A percentile compares a stretch with the other conserved stretches of the same genome.
phyloP scores from a whole-genome alignment of 257 asterid species.

The Handroanthus guayacan region DNA sequence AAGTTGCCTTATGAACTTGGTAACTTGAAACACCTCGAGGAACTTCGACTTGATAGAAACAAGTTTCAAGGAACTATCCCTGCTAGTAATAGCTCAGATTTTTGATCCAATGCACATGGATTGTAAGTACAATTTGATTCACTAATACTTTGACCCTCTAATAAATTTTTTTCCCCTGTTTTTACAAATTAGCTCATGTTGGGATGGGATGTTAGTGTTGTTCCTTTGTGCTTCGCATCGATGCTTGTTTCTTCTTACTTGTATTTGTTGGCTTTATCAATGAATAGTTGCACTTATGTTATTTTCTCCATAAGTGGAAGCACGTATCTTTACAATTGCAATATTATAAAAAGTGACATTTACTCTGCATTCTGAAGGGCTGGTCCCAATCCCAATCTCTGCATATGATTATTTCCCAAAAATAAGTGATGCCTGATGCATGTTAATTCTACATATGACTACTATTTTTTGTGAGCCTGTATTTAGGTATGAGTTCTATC shows the following conservation, averaged over 20 bases:
- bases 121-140: conserved; percentile 56
- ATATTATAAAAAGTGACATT: not conserved
- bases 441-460: too few species aligned
- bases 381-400: too few species aligned
- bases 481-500: not conserved
- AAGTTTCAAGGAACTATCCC: conserved; percentile 75
- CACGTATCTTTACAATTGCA: not conserved
- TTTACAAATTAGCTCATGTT: not conserved
- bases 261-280: not conserved
- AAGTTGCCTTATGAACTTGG: conserved; percentile 80
- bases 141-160: not conserved
- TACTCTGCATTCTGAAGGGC: too few species aligned
- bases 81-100: conserved; percentile 57
- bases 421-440: too few species aligned
- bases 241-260: not conserved
- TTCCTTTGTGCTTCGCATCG: not conserved
- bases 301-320: not conserved
- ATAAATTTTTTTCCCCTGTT: too few species aligned
- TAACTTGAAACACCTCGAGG: conserved; percentile 73
- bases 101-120: conserved; percentile 45
- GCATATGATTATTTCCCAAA: too few species aligned
- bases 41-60: conserved; percentile 83
- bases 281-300: not conserved
- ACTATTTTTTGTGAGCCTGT: too few species aligned
- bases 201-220: not conserved